Base-by-base conservation (phyloP, 305 asterid genomes). In the Fraxinus platypoda region DNA sequence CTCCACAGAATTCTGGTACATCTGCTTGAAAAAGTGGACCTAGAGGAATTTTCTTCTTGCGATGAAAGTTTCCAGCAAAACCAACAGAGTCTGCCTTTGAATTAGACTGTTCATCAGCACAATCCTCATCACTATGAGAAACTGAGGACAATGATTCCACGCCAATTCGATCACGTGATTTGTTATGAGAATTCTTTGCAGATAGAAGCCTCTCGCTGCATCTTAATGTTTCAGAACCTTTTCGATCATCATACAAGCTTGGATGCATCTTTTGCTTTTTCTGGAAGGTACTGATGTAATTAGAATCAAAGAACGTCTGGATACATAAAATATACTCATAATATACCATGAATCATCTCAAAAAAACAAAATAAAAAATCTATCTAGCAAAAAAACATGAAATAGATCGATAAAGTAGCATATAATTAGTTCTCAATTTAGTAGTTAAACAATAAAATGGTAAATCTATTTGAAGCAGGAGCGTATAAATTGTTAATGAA, bases 201-300 rank as follows among this genome's bases (percentile, higher is more conserved):
- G 66, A 33, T 38, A 83, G 77, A 33, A 91, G 82, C 84, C 93
- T 86, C 78, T 41, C 84, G 85, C 94, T 89, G 90, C 85, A 82
- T 85, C 92, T 88, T 79, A 84, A 77, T 78, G 87, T 78, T 76
- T 85, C 88, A 11, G 87, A 74, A 80, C 74, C 71, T 30, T 38
- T 72, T 30, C 75, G 93, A 88, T 88, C 91, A 19, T 91, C 92
- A 23, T 90, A 94, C 91, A 92, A 83, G 90, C 85, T 80, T 25
- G 98, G 98, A 81, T 93, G 97, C 92, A 94, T 90, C 91, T 87
- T 92, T 86, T 87, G 95, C 85, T 85, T 90, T 86, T 88, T 91
- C 98, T 91, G 90, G 88, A 86, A 83, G 77, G 83, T 54, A 84
- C 2, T 59, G 52, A 78, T 75, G 73, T 25, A 17, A 74, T 81